Evolutionary conservation across 129 eudicot species (phyloP).

Genomic region (Helianthus annuus): HanXRQr2.0-SUNRISE NC_035440.2:150031431-150031930

Average conservation of each 20-base stretch:
- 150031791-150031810: slow-evolving; percentile 51
- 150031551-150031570: background rate
- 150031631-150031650: background rate
- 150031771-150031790: slow-evolving; percentile 38
- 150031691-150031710: background rate
- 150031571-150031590: background rate
- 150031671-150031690: background rate
- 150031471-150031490: background rate
- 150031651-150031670: background rate
- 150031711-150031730: background rate
- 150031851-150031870: slow-evolving; percentile 35
- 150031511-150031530: background rate
- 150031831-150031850: slow-evolving; percentile 33
- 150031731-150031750: slow-evolving; percentile 5
- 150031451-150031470: background rate
- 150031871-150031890: slow-evolving; percentile 30
- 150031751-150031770: slow-evolving; percentile 7
- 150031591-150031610: slow-evolving; percentile 7
- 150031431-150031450: slow-evolving; percentile 51
- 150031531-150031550: background rate
- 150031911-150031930: slow-evolving; percentile 81
- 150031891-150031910: slow-evolving; percentile 59
- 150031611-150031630: background rate
- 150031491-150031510: background rate
- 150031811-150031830: slow-evolving; percentile 41